A percentile compares a stretch with the other conserved stretches of the same genome.
Evolutionary conservation across 1,284 basidiomycete species (phyloP).

Genomic region (Puccinia triticina): DNA sequence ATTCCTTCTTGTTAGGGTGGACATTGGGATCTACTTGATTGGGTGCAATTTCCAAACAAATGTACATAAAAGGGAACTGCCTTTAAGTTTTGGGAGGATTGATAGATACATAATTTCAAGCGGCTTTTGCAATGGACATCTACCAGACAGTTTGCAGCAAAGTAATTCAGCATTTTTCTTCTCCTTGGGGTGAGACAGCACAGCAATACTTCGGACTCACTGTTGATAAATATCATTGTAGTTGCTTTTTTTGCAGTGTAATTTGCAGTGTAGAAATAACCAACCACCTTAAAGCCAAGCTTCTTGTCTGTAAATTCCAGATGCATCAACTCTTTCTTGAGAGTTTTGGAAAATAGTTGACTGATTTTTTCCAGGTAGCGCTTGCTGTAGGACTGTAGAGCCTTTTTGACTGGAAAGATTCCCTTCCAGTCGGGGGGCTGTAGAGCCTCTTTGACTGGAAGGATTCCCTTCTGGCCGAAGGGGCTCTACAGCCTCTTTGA

Average conservation of each 20-base stretch:
- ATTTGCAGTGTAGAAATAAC: slow-evolving; percentile 69
- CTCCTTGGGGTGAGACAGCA: not conserved
- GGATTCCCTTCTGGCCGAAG: too few species aligned
- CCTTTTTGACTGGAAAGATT: too few species aligned
- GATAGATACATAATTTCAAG: slow-evolving; percentile 83
- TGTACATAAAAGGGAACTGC: slow-evolving; percentile 86
- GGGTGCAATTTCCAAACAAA: slow-evolving; percentile 83
- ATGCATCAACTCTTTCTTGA: slow-evolving; percentile 79
- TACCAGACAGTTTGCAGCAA: slow-evolving; percentile 83
- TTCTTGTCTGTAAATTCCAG: slow-evolving; percentile 59
- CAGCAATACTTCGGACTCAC: slow-evolving; percentile 65
- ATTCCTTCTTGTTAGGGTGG: slow-evolving; percentile 93
- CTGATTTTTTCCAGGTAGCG: slow-evolving; percentile 76
- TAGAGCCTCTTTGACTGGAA: too few species aligned
- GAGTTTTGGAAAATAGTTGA: slow-evolving; percentile 75
- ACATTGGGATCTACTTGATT: slow-evolving; percentile 94
- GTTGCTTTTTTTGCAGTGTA: slow-evolving; percentile 67
- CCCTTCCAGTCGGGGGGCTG: too few species aligned
- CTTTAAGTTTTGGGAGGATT: slow-evolving; percentile 91
- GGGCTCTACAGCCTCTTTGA: too few species aligned
- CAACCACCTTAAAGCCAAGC: slow-evolving; percentile 32
- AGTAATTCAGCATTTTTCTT: not conserved
- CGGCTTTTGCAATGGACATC: slow-evolving; percentile 83
- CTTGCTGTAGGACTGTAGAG: slow-evolving; percentile 63
- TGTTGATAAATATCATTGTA: slow-evolving; percentile 95